phyloP scores from a whole-genome alignment of 768 basidiomycete species.

The Tulasnella sp. region DNA sequence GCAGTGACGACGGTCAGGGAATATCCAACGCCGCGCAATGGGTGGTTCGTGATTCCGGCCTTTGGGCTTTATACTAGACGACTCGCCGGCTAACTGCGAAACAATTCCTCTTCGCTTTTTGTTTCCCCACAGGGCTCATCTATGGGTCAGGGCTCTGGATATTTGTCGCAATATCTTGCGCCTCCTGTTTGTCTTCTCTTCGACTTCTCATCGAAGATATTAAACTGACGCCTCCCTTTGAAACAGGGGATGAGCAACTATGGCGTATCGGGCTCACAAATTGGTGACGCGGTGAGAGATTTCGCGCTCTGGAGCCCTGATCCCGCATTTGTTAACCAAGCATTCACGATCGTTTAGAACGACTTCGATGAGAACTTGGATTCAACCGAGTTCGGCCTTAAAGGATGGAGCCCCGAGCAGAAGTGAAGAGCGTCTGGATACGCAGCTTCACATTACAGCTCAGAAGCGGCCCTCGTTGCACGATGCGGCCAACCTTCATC shows the following conservation, averaged over 20 bases:
- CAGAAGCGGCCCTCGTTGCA: neutral
- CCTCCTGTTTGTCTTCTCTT: neutral
- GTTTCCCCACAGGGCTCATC: neutral
- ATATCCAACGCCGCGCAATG: neutral
- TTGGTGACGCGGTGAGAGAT: neutral
- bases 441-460: neutral
- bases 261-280: neutral
- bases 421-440: neutral
- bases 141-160: neutral
- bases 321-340: neutral
- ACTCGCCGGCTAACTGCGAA: neutral
- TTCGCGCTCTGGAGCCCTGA: neutral
- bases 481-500: neutral
- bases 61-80: neutral
- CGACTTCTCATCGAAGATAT: neutral
- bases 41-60: neutral
- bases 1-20: constrained; percentile 14
- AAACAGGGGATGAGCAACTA: neutral
- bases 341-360: neutral
- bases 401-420: constrained; percentile 15
- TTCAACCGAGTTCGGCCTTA: neutral
- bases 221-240: neutral
- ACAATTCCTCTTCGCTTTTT: neutral
- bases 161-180: neutral
- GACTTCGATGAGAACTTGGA: constrained; percentile 5